Percentiles rank a stretch among this genome's conserved stretches.
phyloP scores from a whole-genome alignment of 2,329 filamentous ascomycete species.

The Zasmidium citrigriseum region DNA sequence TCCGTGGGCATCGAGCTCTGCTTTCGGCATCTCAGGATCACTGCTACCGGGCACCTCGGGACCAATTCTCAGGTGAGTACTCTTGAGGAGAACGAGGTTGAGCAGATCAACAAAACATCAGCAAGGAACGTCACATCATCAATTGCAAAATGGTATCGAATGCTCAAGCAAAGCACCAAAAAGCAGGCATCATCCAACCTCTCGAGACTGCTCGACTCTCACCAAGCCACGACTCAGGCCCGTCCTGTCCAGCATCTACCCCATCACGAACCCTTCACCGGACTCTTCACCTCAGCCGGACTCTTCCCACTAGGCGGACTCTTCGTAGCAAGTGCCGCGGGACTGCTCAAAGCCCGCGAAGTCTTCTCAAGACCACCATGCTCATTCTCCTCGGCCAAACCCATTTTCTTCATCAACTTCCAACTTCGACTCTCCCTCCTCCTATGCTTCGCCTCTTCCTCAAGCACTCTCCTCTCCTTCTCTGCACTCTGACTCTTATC shows the following conservation, averaged over 20 bases:
- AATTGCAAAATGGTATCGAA: neutral
- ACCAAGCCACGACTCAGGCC: neutral
- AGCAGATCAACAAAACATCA: too few relatives aligned
- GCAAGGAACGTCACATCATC: too few relatives aligned
- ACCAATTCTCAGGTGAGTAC: too few relatives aligned
- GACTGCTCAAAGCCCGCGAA: neutral
- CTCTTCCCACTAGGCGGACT: neutral
- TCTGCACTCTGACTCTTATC: constrained; percentile 64
- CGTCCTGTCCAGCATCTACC: neutral
- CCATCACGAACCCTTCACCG: neutral
- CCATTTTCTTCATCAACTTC: constrained; percentile 33
- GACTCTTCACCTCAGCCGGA: constrained; percentile 3
- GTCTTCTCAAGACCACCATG: constrained; percentile 13
- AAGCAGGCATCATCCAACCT: neutral
- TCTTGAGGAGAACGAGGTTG: too few relatives aligned
- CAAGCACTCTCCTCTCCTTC: constrained; percentile 58
- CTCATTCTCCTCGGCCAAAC: constrained; percentile 12
- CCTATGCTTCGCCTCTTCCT: constrained; percentile 43
- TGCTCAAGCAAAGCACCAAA: neutral
- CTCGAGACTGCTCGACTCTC: neutral
- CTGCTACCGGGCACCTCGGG: too few relatives aligned
- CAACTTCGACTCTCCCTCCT: constrained; percentile 34
- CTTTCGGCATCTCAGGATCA: too few relatives aligned
- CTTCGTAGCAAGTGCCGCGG: neutral
- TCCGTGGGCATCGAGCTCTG: too few relatives aligned